phyloP scores from a whole-genome alignment of 1,139 yeast species.

The Geotrichum europaeum region DNA sequence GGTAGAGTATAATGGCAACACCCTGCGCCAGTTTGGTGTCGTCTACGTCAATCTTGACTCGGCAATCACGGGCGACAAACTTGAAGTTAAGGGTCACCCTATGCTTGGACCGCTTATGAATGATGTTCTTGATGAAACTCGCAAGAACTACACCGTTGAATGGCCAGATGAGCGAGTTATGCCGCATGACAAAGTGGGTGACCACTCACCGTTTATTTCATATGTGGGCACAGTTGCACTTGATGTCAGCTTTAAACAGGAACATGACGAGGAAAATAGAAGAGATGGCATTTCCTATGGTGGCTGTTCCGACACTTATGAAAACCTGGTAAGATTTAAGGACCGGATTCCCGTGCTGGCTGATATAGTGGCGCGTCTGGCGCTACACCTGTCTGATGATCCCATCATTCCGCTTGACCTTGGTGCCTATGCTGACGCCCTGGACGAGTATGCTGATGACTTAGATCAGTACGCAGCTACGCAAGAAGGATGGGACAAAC shows the following conservation, averaged over 20 bases:
- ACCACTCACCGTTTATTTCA: constrained; percentile 62
- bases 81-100: constrained; percentile 64
- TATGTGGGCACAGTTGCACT: constrained; percentile 65
- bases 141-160: constrained; percentile 22
- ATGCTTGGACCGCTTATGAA: constrained; percentile 45
- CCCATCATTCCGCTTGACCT: constrained; percentile 74
- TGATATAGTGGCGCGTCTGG: constrained; percentile 49
- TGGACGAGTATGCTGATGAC: constrained; percentile 45
- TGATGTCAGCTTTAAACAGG: constrained; percentile 45
- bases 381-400: constrained; percentile 56
- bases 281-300: neutral
- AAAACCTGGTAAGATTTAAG: constrained; percentile 44
- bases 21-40: constrained; percentile 55
- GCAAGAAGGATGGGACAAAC: constrained; percentile 17
- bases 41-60: constrained; percentile 75
- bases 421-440: constrained; percentile 41
- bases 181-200: constrained; percentile 38
- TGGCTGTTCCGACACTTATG: constrained; percentile 64
- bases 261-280: constrained; percentile 45
- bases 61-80: constrained; percentile 56
- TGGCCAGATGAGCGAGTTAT: constrained; percentile 21
- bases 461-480: constrained; percentile 42
- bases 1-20: constrained; percentile 53
- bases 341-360: constrained; percentile 40
- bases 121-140: constrained; percentile 39